Base-by-base conservation (phyloP, 352 stramenopile species). In the Globisporangium takayamanum region DNA sequence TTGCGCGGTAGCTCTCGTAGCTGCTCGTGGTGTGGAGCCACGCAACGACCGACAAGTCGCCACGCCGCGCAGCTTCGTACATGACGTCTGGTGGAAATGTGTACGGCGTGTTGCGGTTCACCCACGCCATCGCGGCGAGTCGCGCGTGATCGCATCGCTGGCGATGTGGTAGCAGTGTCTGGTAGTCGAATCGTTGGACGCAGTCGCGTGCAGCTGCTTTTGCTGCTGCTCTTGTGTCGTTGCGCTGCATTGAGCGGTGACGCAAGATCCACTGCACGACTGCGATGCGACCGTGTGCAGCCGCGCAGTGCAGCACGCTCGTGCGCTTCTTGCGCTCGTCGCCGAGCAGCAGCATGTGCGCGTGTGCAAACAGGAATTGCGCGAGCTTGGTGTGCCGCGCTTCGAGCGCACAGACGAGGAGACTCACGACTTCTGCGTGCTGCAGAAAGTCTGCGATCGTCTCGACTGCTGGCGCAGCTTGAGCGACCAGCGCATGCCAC, bases 271-370 rank as follows among this genome's bases (percentile, higher is more conserved):
- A 56, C 49, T 78, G 70, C 36, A 75, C 64, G 20, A 75, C 70
- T 7, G 64, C 36, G 0, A 67, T 57, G 8, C 39, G 58, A 0
- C 70, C 70, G 26, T 78, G 60, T 0, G 70, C 67, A 0, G 70
- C 70, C 8, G 70, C 67, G 36, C 70, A 78, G 50, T 74, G 70
- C 11, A 78, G 39, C 39, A 78, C 70, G 51, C 67, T 78, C 48
- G 60, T 55, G 26, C 64, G 70, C 15, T 53, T 56, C 3, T 59
- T 62, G 50, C 36, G 48, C 7, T 55, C 63, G 59, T 74, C 70
- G 7, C 70, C 67, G 0, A 74, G 28, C 1, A 69, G 55, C 53
- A 78, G 26, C 28, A 78, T 39, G 7, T 64, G 64, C 26, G n/a
- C 4, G 22, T 78, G 67, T 1, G 60, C 52, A 47, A 70, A 78